Evolutionary conservation across 2,329 filamentous ascomycete species (phyloP).

Genomic region (Cladosporium colombiae): DNA sequence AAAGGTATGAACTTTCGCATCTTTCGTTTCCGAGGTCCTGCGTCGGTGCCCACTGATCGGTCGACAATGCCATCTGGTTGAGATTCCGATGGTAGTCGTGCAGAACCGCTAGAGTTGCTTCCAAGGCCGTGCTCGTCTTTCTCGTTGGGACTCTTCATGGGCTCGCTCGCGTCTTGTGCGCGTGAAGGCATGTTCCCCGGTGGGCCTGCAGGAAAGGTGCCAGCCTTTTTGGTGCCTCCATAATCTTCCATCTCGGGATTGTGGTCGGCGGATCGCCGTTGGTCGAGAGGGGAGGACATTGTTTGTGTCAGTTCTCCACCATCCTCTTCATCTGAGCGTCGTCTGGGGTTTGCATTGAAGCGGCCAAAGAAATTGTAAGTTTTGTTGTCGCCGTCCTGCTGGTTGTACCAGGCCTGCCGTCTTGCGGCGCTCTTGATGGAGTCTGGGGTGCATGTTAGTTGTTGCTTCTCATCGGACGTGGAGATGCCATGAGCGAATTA

Average conservation of each 20-base stretch:
- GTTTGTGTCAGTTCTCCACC: slow-evolving; percentile 22
- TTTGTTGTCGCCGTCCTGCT: slow-evolving; percentile 23
- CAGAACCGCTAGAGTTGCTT: slow-evolving; percentile 11
- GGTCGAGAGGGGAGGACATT: slow-evolving; percentile 25
- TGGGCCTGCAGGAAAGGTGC: slow-evolving; percentile 27
- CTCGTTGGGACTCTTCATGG: slow-evolving; percentile 22
- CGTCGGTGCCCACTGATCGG: slow-evolving; percentile 15
- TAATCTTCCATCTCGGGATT: slow-evolving; percentile 10
- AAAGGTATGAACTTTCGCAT: slow-evolving; percentile 29
- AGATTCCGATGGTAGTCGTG: slow-evolving; percentile 20
- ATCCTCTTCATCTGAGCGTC: slow-evolving; percentile 28
- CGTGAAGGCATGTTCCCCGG: neutral
- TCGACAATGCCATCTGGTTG: slow-evolving; percentile 16
- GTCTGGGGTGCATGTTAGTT: slow-evolving; percentile 24
- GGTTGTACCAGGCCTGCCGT: slow-evolving; percentile 33
- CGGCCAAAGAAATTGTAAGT: slow-evolving; percentile 35
- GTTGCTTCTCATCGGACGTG: neutral
- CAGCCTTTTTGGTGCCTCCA: slow-evolving; percentile 24
- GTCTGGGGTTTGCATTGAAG: slow-evolving; percentile 22
- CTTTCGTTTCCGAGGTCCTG: slow-evolving; percentile 27
- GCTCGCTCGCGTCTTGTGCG: slow-evolving; percentile 8
- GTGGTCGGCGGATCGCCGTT: slow-evolving; percentile 2
- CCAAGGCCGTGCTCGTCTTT: slow-evolving; percentile 22
- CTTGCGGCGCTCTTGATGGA: slow-evolving; percentile 35
- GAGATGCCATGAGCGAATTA: neutral